Evolutionary conservation across 306 rosid species (phyloP), one percentile per base, ranked within the genome.

Genomic region (Quercus alba): DNA sequence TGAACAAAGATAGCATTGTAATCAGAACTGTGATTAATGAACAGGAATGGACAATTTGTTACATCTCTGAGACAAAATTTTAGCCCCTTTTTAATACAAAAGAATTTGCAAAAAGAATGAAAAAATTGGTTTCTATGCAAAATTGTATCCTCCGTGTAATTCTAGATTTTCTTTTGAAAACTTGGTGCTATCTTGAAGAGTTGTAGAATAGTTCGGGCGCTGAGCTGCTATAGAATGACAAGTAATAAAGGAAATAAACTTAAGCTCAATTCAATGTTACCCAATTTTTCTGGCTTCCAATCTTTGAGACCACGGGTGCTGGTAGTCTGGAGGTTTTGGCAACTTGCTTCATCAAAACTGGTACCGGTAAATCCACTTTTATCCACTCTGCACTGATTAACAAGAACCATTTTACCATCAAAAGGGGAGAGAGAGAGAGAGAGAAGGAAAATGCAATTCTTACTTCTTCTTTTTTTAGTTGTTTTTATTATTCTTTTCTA

Each of bases 41-140:
- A 83, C 67, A 18, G 76, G 69, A 63, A 67, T 67, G 72, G 71
- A 73, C 79, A 77, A 63, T 64, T 62, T 68, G 73, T 82, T 56
- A 82, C 81, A 81, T 83, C 73, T 77, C 83, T 85, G 74, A 68
- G 73, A 79, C 76, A 59, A 75, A 69, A 70, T 77, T 46, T 78
- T 57, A 19, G 74, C 57, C 52, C 13, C 49, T 38, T 71, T 75
- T 56, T 38, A 77, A 75, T 52, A 57, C 72, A 80, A 18, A 79
- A 85, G 80, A 87, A 85, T 82, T 38, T 10, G 82, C 52, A 44
- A 64, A 85, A 81, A 30, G 30, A 76, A 75, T 55, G 10, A 31
- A 80, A 78, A 72, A 79, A 49, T 5, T 21, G 56, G 51, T 54
- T 64, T 25, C 72, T 54, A 33, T 55, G 76, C 84, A 82, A 70